Evolutionary conservation across 768 basidiomycete genomes (phyloP).

Genomic region (Serendipita sp.): DNA sequence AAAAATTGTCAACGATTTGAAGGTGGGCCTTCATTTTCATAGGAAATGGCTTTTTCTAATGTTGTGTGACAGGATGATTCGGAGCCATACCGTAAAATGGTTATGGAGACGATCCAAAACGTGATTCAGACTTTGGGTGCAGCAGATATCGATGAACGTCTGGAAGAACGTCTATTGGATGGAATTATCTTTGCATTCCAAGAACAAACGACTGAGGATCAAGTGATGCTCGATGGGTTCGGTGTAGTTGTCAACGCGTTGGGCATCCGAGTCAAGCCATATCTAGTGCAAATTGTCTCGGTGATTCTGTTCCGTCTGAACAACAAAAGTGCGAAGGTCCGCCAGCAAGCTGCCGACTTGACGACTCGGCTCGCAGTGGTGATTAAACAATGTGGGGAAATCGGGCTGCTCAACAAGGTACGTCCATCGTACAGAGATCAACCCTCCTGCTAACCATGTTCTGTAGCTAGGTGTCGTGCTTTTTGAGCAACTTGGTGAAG

Average conservation of each 20-base stretch:
- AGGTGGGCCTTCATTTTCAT: slow-evolving; percentile 21
- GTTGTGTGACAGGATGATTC: slow-evolving; percentile 37
- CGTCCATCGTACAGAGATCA: background rate
- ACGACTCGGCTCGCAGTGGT: slow-evolving; percentile 91
- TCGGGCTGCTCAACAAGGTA: slow-evolving; percentile 75
- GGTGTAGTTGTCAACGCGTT: slow-evolving; percentile 95
- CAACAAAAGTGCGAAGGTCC: slow-evolving; percentile 98
- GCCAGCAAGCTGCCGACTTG: slow-evolving; percentile 97
- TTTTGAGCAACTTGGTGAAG: slow-evolving; percentile 97
- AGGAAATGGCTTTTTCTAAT: background rate
- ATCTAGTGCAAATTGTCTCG: slow-evolving; percentile 96
- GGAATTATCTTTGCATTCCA: slow-evolving; percentile 99
- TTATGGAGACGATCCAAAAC: slow-evolving; percentile 99
- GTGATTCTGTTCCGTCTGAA: slow-evolving; percentile 98
- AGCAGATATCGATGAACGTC: slow-evolving; percentile 91
- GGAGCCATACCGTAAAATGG: slow-evolving; percentile 95
- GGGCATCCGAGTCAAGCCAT: slow-evolving; percentile 92
- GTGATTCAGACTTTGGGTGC: slow-evolving; percentile 86
- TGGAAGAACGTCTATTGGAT: slow-evolving; percentile 88
- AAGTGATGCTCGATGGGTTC: slow-evolving; percentile 98
- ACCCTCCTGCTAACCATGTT: background rate
- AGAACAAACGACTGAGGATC: slow-evolving; percentile 97
- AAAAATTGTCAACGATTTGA: slow-evolving; percentile 72
- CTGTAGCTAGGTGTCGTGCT: slow-evolving; percentile 68
- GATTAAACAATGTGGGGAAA: slow-evolving; percentile 98